Conservation (phyloP, 2,329 filamentous ascomycete genomes). For the Phoma sp. region DNA sequence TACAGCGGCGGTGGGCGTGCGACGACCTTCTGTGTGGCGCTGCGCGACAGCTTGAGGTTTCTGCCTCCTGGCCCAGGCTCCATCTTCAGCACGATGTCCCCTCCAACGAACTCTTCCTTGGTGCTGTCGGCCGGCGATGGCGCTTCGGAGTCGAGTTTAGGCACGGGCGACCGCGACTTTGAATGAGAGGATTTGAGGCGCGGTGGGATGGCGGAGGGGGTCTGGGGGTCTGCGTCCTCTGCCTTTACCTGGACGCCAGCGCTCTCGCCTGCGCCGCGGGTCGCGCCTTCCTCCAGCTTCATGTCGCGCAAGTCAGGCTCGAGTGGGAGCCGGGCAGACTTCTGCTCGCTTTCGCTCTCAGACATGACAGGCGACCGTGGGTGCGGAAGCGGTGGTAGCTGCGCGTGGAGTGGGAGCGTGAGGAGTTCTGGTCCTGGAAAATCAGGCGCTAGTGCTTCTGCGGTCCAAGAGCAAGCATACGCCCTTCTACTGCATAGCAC, state of each 20-base stretch:
- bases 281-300: conserved; percentile 52
- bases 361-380: conserved; percentile 44
- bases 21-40: conserved; percentile 72
- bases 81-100: conserved; percentile 67
- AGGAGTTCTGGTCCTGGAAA: conserved; percentile 17
- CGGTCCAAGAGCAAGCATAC: conserved; percentile 31
- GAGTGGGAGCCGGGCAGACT: conserved; percentile 40
- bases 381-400: conserved; percentile 20
- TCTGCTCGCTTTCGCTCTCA: conserved; percentile 42
- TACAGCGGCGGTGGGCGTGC: conserved; percentile 71
- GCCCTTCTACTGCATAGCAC: conserved; percentile 31
- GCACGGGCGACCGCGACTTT: conserved; percentile 40
- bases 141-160: conserved; percentile 40
- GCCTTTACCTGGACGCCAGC: conserved; percentile 36
- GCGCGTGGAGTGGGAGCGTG: conserved; percentile 22
- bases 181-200: conserved; percentile 36
- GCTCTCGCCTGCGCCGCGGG: conserved; percentile 24
- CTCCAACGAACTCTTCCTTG: conserved; percentile 62
- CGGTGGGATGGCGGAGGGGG: conserved; percentile 36
- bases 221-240: conserved; percentile 36
- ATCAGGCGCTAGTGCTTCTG: conserved; percentile 28
- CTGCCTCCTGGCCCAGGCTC: conserved; percentile 62
- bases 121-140: conserved; percentile 49
- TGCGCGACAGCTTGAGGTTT: conserved; percentile 74
- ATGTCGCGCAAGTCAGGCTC: conserved; percentile 54